A percentile compares a stretch with the other conserved stretches of the same genome.
Evolutionary conservation across 2,329 filamentous ascomycete genomes (phyloP).

Genomic region (Ampelomyces quisqualis): DNA sequence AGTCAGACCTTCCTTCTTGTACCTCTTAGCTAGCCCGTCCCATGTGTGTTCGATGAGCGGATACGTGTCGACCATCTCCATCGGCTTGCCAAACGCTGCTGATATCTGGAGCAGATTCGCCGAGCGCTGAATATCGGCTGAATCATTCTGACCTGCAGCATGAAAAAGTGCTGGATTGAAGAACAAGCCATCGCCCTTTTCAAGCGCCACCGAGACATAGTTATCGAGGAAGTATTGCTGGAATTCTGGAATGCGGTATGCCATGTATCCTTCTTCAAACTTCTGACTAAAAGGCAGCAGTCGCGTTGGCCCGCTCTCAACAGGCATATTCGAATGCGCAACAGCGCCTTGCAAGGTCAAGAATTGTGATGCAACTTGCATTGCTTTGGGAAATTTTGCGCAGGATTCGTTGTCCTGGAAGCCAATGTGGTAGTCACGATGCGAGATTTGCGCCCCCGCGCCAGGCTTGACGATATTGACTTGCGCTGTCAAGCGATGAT

Average conservation of each 20-base stretch:
- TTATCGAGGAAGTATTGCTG: slow-evolving; percentile 55
- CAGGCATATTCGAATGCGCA: slow-evolving; percentile 62
- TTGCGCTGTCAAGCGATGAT: slow-evolving; percentile 62
- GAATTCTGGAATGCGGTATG: slow-evolving; percentile 57
- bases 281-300: slow-evolving; percentile 62
- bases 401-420: slow-evolving; percentile 56
- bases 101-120: slow-evolving; percentile 66
- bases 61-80: slow-evolving; percentile 60
- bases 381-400: slow-evolving; percentile 52
- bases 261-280: slow-evolving; percentile 59
- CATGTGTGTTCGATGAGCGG: slow-evolving; percentile 52
- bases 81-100: slow-evolving; percentile 63
- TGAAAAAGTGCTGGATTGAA: slow-evolving; percentile 66
- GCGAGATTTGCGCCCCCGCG: slow-evolving; percentile 57
- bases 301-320: slow-evolving; percentile 60
- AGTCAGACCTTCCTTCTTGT: slow-evolving; percentile 43
- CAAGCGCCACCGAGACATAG: slow-evolving; percentile 56
- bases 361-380: slow-evolving; percentile 58
- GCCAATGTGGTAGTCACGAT: slow-evolving; percentile 66
- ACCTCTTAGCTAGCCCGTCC: slow-evolving; percentile 42
- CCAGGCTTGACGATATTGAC: slow-evolving; percentile 64
- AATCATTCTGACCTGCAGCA: slow-evolving; percentile 61
- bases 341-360: slow-evolving; percentile 65
- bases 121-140: slow-evolving; percentile 52
- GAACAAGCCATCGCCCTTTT: slow-evolving; percentile 61